Percentiles rank a stretch among this genome's conserved stretches.
Evolutionary conservation across 768 basidiomycete genomes (phyloP).

Genomic region (Leucocoprinus leucothites): DNA sequence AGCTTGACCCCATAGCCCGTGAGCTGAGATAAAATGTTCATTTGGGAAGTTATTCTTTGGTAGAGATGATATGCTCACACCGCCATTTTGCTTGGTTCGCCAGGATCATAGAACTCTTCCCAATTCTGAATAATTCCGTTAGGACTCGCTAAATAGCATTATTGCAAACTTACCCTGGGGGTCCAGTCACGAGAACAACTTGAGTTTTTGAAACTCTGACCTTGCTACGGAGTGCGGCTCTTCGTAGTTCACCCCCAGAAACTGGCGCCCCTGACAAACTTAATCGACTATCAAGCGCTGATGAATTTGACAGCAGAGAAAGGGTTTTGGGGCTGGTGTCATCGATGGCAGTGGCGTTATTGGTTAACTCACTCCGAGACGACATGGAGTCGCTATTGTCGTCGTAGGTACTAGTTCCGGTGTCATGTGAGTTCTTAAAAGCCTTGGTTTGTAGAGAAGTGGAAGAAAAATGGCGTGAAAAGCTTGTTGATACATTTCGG

Average conservation of each 20-base stretch:
- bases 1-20: conserved; percentile 76
- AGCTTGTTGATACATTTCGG: conserved; percentile 52
- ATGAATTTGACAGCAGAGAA: conserved; percentile 18
- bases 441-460: conserved; percentile 37
- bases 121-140: conserved; percentile 40
- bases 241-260: conserved; percentile 41
- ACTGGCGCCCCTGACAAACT: conserved; percentile 30
- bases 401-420: conserved; percentile 27
- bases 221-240: conserved; percentile 39
- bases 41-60: background rate
- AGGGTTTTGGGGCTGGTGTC: conserved; percentile 21
- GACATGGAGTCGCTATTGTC: conserved; percentile 43
- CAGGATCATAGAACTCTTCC: conserved; percentile 72
- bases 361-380: conserved; percentile 38
- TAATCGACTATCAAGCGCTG: conserved; percentile 22
- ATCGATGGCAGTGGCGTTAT: conserved; percentile 17
- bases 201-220: conserved; percentile 50
- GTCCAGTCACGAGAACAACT: conserved; percentile 58
- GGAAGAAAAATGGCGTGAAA: conserved; percentile 50
- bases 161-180: conserved; percentile 50
- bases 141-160: conserved; percentile 2
- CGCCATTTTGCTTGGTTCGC: conserved; percentile 73
- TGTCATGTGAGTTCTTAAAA: conserved; percentile 27
- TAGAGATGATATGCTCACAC: conserved; percentile 31
- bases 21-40: conserved; percentile 32